These are phyloP conservation scores for Coemansia sp. DNA, from an alignment of 371 early-diverging fungal species.

Conservation along the genomic window DNA sequence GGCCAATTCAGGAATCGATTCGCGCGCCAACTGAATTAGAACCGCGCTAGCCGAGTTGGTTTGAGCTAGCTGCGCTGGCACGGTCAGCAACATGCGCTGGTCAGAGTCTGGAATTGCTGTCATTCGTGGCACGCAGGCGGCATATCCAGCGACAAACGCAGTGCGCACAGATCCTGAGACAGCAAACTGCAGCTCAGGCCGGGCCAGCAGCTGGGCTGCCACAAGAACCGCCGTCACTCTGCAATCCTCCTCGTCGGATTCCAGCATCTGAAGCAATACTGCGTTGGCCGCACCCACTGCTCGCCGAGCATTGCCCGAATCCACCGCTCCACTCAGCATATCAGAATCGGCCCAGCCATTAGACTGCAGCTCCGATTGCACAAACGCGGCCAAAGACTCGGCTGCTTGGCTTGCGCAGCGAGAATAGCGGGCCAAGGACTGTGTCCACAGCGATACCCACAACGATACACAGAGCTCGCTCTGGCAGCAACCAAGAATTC, in stretches of 20 bases:
- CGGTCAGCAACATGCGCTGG: not conserved
- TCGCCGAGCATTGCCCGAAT: no score
- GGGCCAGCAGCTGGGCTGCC: not conserved
- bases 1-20: not conserved
- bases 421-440: slow-evolving; percentile 6
- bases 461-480: not conserved
- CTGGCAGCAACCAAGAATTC: not conserved
- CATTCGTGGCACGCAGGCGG: not conserved
- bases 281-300: slow-evolving; percentile 1
- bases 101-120: not conserved
- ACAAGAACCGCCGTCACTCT: not conserved
- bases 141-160: not conserved
- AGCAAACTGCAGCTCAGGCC: not conserved
- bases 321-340: not conserved
- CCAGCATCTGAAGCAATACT: slow-evolving; percentile 13
- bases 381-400: slow-evolving; percentile 1
- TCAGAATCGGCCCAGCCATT: not conserved
- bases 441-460: slow-evolving; percentile 33
- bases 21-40: not conserved
- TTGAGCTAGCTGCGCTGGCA: not conserved
- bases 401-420: not conserved
- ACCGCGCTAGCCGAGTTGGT: not conserved
- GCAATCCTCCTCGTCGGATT: not conserved
- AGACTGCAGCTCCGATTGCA: not conserved
- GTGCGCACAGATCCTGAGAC: not conserved